Evolutionary conservation across 2,329 filamentous ascomycete genomes (phyloP).

Genomic region (Colletotrichum incanum): DNA sequence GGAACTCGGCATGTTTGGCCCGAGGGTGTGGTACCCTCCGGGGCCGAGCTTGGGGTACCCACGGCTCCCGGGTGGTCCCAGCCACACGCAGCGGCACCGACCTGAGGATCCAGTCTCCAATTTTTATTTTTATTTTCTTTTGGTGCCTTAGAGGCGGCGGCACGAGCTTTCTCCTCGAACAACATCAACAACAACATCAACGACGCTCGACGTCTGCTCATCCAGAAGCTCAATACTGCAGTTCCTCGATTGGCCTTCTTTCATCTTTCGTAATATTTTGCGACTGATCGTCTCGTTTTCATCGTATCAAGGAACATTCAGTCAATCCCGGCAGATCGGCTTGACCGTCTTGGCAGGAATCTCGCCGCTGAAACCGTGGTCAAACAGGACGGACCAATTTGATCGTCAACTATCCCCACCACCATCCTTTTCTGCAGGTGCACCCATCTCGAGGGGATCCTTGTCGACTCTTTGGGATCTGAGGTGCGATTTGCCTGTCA

Average conservation of each 20-base stretch:
- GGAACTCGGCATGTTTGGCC: conserved; percentile 27
- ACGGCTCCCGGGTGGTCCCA: conserved; percentile 32
- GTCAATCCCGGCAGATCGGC: conserved; percentile 24
- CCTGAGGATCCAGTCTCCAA: conserved; percentile 6
- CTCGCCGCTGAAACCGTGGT: conserved; percentile 38
- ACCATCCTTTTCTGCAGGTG: background rate
- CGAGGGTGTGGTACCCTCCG: conserved; percentile 17
- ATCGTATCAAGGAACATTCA: background rate
- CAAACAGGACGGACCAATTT: conserved; percentile 29
- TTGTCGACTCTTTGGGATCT: background rate
- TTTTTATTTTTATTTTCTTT: conserved; percentile 29
- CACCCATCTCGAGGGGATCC: conserved; percentile 3
- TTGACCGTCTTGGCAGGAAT: conserved; percentile 24
- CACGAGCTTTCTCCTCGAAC: conserved; percentile 4
- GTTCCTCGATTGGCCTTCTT: background rate
- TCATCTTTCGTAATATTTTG: background rate
- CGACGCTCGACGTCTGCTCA: background rate
- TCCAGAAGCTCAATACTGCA: background rate
- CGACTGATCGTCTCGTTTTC: background rate
- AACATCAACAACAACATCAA: conserved; percentile 3
- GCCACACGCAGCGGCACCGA: conserved; percentile 20
- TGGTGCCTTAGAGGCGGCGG: conserved; percentile 1
- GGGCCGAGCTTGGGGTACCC: conserved; percentile 36
- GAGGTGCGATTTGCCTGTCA: conserved; percentile 2
- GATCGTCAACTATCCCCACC: background rate